Evolutionary conservation across 2,329 filamentous ascomycete genomes (phyloP), one percentile per base, ranked within the genome.

Genomic region (Fusarium kyushuense): DNA sequence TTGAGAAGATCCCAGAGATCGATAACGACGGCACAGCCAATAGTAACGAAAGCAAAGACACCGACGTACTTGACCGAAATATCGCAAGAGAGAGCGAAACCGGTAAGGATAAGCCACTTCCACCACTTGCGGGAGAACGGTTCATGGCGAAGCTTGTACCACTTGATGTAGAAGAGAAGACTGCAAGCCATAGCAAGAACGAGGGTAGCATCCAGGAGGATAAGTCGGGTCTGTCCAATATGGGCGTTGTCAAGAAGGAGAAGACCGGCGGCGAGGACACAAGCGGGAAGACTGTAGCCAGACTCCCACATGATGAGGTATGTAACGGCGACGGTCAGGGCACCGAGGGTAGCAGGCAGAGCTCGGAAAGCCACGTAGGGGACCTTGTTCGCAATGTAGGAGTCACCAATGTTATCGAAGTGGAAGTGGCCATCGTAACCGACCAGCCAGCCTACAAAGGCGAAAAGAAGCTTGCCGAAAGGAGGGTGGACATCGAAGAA

Each of bases 241-340:
- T 99, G 96, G 59, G 95, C 96, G 76, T 99, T 99, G 83, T 99
- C 96, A 75, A 99, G 92, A 42, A 99, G 90, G 68, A 99, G 86
- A 35, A 99, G 84, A 29, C 92, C 89, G 38, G 96, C 89, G 9
- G 96, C 93, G 58, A 97, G 85, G 56, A 98, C 84, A 78, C 93
- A 97, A 58, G 96, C 96, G 13, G 96, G 96, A 41, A 99, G 85
- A 69, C 93, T 97, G 82, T 99, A 99, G 67, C 94, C 96, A 49
- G 96, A 98, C 82, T 99, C 96, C 96, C 96, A 99, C 96, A 99
- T 99, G 80, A 97, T 99, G 78, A 97, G 83, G 80, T 97, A 99
- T 58, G 93, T 90, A 47, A 95, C 92, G n/a, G 94, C 92, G 52
- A 99, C 93, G 13, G 96, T 99, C 72, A 99, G 84, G 58, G 96